These are phyloP conservation scores for Pyrrhoderma lamaoense DNA, from an alignment of 1,284 basidiomycete species.

Conservation along the genomic window DNA sequence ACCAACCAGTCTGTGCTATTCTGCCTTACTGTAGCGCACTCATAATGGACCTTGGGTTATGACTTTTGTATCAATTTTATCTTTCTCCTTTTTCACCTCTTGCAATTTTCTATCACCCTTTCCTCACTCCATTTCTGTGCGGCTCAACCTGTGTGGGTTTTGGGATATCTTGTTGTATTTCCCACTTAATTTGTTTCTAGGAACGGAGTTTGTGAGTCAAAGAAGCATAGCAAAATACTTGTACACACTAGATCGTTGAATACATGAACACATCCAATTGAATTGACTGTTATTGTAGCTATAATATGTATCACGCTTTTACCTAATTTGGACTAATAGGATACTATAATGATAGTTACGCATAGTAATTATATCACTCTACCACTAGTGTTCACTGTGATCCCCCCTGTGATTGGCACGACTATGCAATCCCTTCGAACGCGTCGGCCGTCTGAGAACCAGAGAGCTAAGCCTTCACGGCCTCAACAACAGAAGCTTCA, in stretches of 20 bases:
- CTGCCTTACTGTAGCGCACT: conserved; percentile 11
- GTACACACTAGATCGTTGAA: background rate
- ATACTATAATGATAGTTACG: too few species aligned
- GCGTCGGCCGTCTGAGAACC: conserved; percentile 43
- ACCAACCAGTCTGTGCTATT: background rate
- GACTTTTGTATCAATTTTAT: too few species aligned
- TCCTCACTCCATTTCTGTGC: background rate
- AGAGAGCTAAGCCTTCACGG: conserved; percentile 26
- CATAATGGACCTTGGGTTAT: conserved; percentile 7
- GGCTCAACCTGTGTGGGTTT: background rate
- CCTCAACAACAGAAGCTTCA: conserved; percentile 28
- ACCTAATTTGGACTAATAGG: too few species aligned
- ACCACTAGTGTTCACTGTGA: too few species aligned
- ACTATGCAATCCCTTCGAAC: conserved; percentile 62
- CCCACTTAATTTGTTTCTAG: background rate
- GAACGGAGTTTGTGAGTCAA: background rate
- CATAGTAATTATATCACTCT: too few species aligned
- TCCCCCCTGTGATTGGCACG: too few species aligned
- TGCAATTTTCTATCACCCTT: background rate
- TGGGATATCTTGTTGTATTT: background rate
- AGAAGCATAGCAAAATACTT: background rate
- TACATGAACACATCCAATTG: too few species aligned
- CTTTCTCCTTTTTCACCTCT: background rate
- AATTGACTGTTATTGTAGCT: too few species aligned
- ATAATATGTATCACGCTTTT: too few species aligned